phyloP scores from a whole-genome alignment of 2,329 filamentous ascomycete species.

The Plenodomus biglobosus region DNA sequence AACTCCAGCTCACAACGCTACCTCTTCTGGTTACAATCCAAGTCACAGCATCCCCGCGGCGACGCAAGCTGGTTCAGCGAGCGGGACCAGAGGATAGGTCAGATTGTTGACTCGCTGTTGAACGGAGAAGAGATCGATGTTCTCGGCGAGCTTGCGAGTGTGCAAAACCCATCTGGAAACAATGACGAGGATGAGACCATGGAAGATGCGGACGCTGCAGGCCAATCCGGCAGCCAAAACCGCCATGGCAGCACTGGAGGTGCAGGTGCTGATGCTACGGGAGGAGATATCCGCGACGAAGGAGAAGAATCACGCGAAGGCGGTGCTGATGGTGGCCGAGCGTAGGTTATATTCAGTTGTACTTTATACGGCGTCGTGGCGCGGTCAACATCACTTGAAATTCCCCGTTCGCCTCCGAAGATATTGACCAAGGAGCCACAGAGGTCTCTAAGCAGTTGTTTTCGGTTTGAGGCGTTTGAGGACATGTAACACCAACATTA shows the following conservation, averaged over 20 bases:
- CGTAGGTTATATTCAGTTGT: slow-evolving; percentile 73
- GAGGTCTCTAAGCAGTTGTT: slow-evolving; percentile 16
- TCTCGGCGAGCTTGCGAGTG: slow-evolving; percentile 63
- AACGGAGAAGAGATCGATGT: slow-evolving; percentile 90
- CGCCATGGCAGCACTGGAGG: slow-evolving; percentile 63
- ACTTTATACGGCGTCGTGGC: slow-evolving; percentile 40
- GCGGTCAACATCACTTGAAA: slow-evolving; percentile 32
- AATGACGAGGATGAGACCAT: slow-evolving; percentile 68
- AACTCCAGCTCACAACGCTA: slow-evolving; percentile 86
- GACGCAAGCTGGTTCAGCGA: slow-evolving; percentile 79
- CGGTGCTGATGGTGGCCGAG: slow-evolving; percentile 95
- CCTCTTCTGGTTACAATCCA: slow-evolving; percentile 96
- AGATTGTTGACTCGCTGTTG: slow-evolving; percentile 80
- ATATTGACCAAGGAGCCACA: slow-evolving; percentile 19
- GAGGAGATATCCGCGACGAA: slow-evolving; percentile 88
- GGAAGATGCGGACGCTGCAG: slow-evolving; percentile 61
- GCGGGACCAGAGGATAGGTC: slow-evolving; percentile 81
- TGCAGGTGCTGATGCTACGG: slow-evolving; percentile 82
- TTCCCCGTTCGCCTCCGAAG: slow-evolving; percentile 21
- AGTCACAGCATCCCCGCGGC: slow-evolving; percentile 70
- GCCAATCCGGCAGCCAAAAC: slow-evolving; percentile 33
- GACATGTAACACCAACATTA: slow-evolving; percentile 20
- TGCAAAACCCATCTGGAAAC: slow-evolving; percentile 57
- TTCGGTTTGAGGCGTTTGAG: slow-evolving; percentile 39
- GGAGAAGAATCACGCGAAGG: slow-evolving; percentile 86